Evolutionary conservation across 2,329 filamentous ascomycete species (phyloP), one percentile per base, ranked within the genome.

Genomic region (Dactylella cylindrospora): DNA sequence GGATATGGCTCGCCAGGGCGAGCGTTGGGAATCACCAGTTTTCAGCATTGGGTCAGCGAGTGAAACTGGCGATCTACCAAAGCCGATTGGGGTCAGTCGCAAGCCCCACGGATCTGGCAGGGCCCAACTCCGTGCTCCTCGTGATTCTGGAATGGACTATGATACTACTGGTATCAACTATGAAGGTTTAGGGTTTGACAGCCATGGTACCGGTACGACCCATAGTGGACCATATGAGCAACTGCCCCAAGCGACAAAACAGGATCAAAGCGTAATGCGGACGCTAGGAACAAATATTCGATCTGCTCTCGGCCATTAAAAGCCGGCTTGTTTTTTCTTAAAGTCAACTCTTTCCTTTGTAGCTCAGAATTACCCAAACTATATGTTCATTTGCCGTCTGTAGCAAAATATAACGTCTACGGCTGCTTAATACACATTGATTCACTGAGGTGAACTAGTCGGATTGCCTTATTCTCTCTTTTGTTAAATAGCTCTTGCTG

Each of bases 21-120:
- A 95, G 52, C 85, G 84, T 73, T 98, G 93, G 93, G 86, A 95
- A 78, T 94, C 87, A 64, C 89, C 91, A 7, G 83, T 98, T 70
- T 98, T 98, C 77, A 85, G 83, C 61, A 85, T 97, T 68, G 91
- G 93, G 40, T 80, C 76, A 35, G 90, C 90, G 8, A 77, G 80
- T 51, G 84, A 85, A 74, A 89, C 87, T 33, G 79, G 75, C 19
- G 81, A 86, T 69, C 79, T 96, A 35, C 90, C 90, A 1, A 71
- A 74, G 65, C 71, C 78, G 29, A 72, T 73, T 1, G 67, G 76
- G 29, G 74, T 85, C 47, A 77, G 73, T 28, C 81, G 83, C 70
- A 86, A 86, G 74, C 74, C 79, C 15, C 81, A 82, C 68, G 72
- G 72, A 29, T 75, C 75, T 35, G 70, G 61, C 65, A 53, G 67